Conservation (phyloP, 148 eudicot genomes). For the Rhododendron griersonianum region DNA sequence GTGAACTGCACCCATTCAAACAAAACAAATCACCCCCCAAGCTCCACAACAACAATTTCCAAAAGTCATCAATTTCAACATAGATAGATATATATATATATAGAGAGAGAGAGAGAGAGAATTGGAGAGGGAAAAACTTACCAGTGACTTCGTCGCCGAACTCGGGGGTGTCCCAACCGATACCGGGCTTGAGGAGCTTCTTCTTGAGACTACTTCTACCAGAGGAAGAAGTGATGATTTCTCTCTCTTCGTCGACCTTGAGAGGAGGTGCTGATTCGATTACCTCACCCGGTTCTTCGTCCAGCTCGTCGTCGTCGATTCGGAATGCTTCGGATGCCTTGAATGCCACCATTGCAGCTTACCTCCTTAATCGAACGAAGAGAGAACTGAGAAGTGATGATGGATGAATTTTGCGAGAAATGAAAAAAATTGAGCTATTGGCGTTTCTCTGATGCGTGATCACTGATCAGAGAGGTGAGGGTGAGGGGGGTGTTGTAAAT, state of each 20-base stretch:
- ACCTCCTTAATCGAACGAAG: neutral
- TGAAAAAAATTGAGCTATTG: neutral
- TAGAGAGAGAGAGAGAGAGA: neutral
- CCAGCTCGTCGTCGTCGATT: constrained; percentile 32
- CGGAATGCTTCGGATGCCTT: constrained; percentile 24
- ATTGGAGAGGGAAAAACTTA: neutral
- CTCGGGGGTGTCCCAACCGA: constrained; percentile 51
- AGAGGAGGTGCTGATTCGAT: constrained; percentile 68
- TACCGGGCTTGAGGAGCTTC: constrained; percentile 47
- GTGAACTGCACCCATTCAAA: constrained; percentile 35
- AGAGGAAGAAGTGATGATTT: constrained; percentile 27
- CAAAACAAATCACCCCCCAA: neutral
- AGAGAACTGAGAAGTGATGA: neutral
- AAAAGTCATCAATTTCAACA: neutral
- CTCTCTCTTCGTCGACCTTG: constrained; percentile 56
- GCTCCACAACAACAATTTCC: neutral
- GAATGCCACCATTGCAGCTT: constrained; percentile 11
- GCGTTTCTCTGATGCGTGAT: neutral
- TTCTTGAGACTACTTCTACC: constrained; percentile 35
- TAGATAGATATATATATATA: neutral
- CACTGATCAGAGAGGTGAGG: neutral
- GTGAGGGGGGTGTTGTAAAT: too few relatives aligned
- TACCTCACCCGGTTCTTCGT: constrained; percentile 61
- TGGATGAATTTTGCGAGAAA: neutral
- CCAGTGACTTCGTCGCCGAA: constrained; percentile 62